These are phyloP conservation scores for Macrotyloma uniflorum DNA, from an alignment of 306 rosid genomes.

Conservation along the genomic window DNA sequence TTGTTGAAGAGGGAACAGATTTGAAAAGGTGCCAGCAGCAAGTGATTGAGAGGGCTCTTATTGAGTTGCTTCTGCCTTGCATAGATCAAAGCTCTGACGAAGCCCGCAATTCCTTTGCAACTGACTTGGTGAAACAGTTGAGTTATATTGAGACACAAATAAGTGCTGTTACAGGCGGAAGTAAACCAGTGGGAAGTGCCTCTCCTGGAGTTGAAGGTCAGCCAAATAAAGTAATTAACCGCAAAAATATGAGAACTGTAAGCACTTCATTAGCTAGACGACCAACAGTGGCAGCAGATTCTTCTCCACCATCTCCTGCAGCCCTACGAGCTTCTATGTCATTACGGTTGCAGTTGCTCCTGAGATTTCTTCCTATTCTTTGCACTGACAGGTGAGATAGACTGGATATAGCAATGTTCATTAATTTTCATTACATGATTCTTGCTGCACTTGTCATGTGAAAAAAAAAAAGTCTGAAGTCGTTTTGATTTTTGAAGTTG, in stretches of 20 bases:
- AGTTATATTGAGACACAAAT: constrained; percentile 75
- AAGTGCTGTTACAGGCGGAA: constrained; percentile 67
- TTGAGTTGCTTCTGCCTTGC: constrained; percentile 85
- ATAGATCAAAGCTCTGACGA: constrained; percentile 93
- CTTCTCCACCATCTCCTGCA: constrained; percentile 71
- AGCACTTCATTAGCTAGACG: constrained; percentile 89
- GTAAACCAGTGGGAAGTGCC: constrained; percentile 60
- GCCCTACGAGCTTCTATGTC: constrained; percentile 84
- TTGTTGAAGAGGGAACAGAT: constrained; percentile 72
- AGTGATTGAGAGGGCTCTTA: constrained; percentile 81
- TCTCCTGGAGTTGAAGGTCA: constrained; percentile 73
- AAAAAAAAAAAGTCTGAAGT: no score
- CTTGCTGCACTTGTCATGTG: neutral
- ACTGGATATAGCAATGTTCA: neutral
- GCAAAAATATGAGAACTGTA: constrained; percentile 72
- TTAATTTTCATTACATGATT: constrained; percentile 1
- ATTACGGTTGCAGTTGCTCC: constrained; percentile 76
- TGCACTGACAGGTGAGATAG: constrained; percentile 73
- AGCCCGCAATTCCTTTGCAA: constrained; percentile 82
- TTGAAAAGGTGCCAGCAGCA: constrained; percentile 57
- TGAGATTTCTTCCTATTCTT: constrained; percentile 88
- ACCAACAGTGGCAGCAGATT: constrained; percentile 57
- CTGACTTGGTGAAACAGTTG: constrained; percentile 86
- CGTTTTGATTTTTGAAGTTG: no score
- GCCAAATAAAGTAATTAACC: constrained; percentile 66